phyloP scores from a whole-genome alignment of 2,329 filamentous ascomycete genomes.

The Diaporthe eres region DNA sequence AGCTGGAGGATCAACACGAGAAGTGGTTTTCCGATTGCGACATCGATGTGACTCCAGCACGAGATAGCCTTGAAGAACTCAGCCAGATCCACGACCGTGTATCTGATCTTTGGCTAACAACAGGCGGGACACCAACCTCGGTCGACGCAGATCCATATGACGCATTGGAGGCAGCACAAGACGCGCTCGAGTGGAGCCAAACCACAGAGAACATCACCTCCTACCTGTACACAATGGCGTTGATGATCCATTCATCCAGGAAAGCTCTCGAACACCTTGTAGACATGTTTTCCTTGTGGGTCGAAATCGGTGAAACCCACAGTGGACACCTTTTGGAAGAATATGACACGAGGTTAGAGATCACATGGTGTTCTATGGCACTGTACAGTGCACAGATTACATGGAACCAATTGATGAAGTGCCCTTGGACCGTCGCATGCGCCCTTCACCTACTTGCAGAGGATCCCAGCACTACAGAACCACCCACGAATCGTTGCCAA shows the following conservation, averaged over 20 bases:
- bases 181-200: neutral
- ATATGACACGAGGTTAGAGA: neutral
- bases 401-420: neutral
- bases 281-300: neutral
- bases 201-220: neutral
- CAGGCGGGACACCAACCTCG: neutral
- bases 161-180: neutral
- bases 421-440: constrained; percentile 5
- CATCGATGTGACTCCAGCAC: neutral
- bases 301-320: neutral
- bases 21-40: neutral
- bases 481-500: neutral
- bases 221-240: neutral
- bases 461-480: neutral
- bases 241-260: neutral
- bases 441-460: neutral
- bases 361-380: neutral
- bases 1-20: neutral
- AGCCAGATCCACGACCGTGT: neutral
- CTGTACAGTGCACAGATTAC: neutral
- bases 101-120: neutral
- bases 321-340: neutral
- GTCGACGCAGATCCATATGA: neutral
- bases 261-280: neutral
- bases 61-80: neutral